These are phyloP conservation scores for Ceratopteris richardii DNA, from an alignment of 75 land plant species.

Conservation along the genomic window DNA sequence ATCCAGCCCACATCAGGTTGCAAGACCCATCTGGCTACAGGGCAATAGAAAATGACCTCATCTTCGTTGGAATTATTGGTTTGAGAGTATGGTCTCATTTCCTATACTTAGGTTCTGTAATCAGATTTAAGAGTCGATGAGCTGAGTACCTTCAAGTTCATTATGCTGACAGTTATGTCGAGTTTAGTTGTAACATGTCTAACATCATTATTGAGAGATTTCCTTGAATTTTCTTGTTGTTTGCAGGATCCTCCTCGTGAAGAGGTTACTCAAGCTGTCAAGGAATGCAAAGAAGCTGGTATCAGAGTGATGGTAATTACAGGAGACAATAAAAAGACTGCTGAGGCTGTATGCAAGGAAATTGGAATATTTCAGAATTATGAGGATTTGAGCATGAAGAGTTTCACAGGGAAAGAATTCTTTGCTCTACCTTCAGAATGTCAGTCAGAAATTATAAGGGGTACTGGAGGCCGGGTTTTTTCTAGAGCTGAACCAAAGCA, in stretches of 20 bases:
- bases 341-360: conserved; percentile 83
- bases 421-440: conserved; percentile 37
- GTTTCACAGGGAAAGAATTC: conserved; percentile 79
- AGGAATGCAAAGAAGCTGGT: conserved; percentile 74
- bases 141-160: no score
- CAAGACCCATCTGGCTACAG: conserved; percentile 66
- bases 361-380: conserved; percentile 50
- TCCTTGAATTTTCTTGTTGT: background rate
- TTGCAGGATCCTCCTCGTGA: conserved; percentile 89
- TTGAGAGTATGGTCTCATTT: conserved; percentile 50
- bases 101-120: no score
- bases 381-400: conserved; percentile 45
- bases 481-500: conserved; percentile 91
- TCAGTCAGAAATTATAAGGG: conserved; percentile 40
- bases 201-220: background rate
- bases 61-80: conserved; percentile 79
- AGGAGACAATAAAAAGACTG: conserved; percentile 88
- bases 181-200: no score
- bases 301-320: conserved; percentile 89
- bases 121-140: no score
- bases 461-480: conserved; percentile 66
- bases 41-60: conserved; percentile 57
- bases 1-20: conserved; percentile 67
- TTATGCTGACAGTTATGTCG: no score
- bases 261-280: conserved; percentile 71